Evolutionary conservation across 1,139 yeast species (phyloP), one percentile per base, ranked within the genome.

Genomic region (Yarrowia galli): DNA sequence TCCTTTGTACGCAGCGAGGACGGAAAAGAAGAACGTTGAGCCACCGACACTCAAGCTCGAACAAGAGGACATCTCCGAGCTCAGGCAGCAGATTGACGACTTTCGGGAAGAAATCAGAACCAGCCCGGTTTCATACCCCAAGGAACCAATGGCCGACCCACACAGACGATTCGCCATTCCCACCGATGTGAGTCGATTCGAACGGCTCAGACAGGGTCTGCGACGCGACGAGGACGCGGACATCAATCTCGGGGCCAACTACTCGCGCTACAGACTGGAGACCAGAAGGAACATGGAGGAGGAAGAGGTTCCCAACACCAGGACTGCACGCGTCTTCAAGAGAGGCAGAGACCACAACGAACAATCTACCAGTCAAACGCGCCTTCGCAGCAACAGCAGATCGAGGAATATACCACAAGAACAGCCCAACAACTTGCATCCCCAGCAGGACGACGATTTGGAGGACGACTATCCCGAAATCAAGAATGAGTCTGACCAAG

Each of bases 101-200:
- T 43, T 58, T 32, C 49, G 64, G 7, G 48, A 58, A 20, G 64
- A 43, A 43, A 58, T 58, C 40, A 25, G 46, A 32, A 58, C 45
- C 7, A 43, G 51, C 51, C 64, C 64, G 8, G 51, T 58, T 10
- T 42, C 49, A 18, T 58, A 58, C 51, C 64, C 64, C 28, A 40
- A 18, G 16, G 32, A 23, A 25, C 46, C 61, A 23, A 58, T 42
- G 51, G 51, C 36, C 8, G 64, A 58, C 20, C 64, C 64, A 2
- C 15, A 28, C n/a, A 15, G 64, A 32, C 25, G 64, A 28, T 58
- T 58, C 32, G 51, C 64, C 16, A 20, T 42, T 20, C 64, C 51
- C 1, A 43, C 51, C 9, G 64, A 58, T 12, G 6, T 58, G 40
- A 9, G 15, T 28, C 64, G 64, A 3, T 58, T 58, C 20, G 64